These are phyloP conservation scores for Orychophragmus violaceus DNA, from an alignment of 345 rosid species.

Conservation along the genomic window DNA sequence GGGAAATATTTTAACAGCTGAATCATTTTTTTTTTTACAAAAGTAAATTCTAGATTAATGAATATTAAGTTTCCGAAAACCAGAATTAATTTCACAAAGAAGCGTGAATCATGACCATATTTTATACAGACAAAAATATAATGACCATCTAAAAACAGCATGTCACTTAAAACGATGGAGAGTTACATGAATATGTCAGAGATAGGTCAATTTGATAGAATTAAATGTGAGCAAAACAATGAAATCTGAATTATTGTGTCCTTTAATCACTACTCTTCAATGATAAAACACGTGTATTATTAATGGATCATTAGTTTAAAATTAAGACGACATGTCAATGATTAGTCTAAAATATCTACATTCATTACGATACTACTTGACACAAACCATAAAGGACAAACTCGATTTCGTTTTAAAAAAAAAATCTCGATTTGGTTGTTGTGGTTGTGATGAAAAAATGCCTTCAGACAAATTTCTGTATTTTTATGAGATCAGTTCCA, in stretches of 20 bases:
- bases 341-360: background rate
- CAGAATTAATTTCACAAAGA: background rate
- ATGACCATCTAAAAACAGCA: background rate
- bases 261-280: background rate
- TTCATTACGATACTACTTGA: background rate
- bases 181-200: background rate
- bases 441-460: too few species aligned
- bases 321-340: background rate
- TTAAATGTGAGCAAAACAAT: slow-evolving; percentile 3
- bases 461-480: too few species aligned
- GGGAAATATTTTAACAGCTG: background rate
- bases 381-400: background rate
- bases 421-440: too few species aligned
- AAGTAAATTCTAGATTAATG: background rate
- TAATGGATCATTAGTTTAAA: background rate
- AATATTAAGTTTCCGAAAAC: background rate
- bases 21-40: background rate
- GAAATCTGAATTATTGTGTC: background rate
- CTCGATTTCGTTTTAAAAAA: too few species aligned
- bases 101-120: slow-evolving; percentile 17
- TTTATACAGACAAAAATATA: background rate
- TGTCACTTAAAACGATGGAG: slow-evolving; percentile 2
- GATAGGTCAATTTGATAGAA: slow-evolving; percentile 12
- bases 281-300: slow-evolving; percentile 7
- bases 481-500: too few species aligned